Evolutionary conservation across 306 rosid species (phyloP), one percentile per base, ranked within the genome.

Genomic region (Pyrus pyrifolia): DNA sequence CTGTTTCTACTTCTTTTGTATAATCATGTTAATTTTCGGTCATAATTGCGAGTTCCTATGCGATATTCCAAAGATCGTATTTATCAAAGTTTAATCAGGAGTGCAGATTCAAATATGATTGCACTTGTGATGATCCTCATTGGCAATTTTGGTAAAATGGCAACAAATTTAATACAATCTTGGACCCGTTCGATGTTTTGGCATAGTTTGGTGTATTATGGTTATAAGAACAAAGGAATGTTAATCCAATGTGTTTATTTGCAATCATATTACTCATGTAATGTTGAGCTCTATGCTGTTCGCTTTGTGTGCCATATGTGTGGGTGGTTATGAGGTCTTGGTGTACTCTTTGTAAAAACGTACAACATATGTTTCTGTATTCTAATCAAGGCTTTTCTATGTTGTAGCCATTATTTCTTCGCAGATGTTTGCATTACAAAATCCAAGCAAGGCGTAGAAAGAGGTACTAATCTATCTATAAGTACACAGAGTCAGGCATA

Each of bases 371-470:
- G 61, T 30, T 78, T 70, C 8, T 64, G 59, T 70, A 60, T 51
- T 77, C 60, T 83, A 66, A 82, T 73, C 35, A 5, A 45, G 59
- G 25, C 27, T 2, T 61, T 73, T 85, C 72, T 84, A 21, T 45
- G n/a, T 80, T 85, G 88, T 81, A 95, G 99, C 99, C 99, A 72
- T 83, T 91, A 71, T 87, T 85, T 87, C 97, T 89, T 35, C 84
- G 85, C 75, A 88, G 97, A 90, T 90, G 92, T 86, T 79, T 95
- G 90, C 85, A 46, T 38, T 95, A 89, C 89, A 90, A 92, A 87
- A 83, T 90, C 77, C 90, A 82, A 81, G 96, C 90, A 68, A 90
- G 78, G 88, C 88, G 72, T 14, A 88, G 80, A 72, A 79, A 55
- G 88, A 92, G 97, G 99, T 92, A 80, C 57, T 67, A 1, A 38